Base-by-base conservation (phyloP, 2,329 filamentous ascomycete species). In the Chalaropsis thielavioides region DNA sequence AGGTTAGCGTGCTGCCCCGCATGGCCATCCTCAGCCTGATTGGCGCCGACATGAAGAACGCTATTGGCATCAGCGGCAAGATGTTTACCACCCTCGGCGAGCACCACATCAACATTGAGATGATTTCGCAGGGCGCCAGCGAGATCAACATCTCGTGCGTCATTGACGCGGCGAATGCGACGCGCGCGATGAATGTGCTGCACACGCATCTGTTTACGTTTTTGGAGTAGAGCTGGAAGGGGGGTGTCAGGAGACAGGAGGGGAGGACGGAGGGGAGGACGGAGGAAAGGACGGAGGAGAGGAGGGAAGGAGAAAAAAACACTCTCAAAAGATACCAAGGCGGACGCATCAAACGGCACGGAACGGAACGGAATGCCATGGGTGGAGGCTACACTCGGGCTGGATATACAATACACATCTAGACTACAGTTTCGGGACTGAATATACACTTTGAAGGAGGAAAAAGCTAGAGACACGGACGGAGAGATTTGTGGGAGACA, bases 81-180 rank as follows among this genome's bases (percentile, higher is more conserved):
- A 97, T 99, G 89, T 97, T 99, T 75, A 90, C 88, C 60, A 95
- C 92, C 1, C 79, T 99, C 19, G 94, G 94, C 54, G 89, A 96
- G 73, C 88, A 96, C 74, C 89, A 89, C 71, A 86, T 99, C 72
- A 99, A 99, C 74, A 90, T 99, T 70, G 94, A 99, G 77, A 99
- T 99, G 94, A 99, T 99, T 70, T 96, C 90, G 27, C 94, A 99
- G 78, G 94, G 94, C 71, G 94, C 94, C 31, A 96, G 92, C 73
- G 94, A 99, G 79, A 99, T 99, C 76, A 99, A 97, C 75, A 99
- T 99, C 67, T 96, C 91, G 11, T 99, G 94, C 73, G 94, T 99
- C 58, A 95, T 99, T 73, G 90, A 95, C 71, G 90, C 90, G 69
- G 81, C 86, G 69, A 91, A 97, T 73, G 92, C 94, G 24, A 90